A percentile compares a stretch with the other conserved stretches of the same genome.
Evolutionary conservation across 768 basidiomycete genomes (phyloP).

Genomic region (Hemileccinum rubropunctum): DNA sequence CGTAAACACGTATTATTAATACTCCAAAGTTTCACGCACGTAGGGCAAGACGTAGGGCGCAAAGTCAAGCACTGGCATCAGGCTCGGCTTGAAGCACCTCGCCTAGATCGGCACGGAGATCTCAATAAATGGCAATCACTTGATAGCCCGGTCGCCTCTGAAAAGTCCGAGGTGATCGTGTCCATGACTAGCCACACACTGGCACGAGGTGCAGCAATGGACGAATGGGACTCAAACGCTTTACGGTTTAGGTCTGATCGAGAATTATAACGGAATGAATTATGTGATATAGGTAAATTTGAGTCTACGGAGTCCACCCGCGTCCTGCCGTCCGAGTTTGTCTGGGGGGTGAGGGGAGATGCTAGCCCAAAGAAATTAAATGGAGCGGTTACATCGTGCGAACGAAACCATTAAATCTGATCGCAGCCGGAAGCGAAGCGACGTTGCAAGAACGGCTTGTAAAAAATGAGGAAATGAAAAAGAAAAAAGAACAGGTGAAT

Average conservation of each 20-base stretch:
- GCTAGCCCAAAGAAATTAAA: conserved; percentile 7
- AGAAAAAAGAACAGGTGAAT: background rate
- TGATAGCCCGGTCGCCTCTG: conserved; percentile 9
- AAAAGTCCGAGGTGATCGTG: conserved; percentile 32
- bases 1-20: conserved; percentile 1
- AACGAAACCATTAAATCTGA: conserved; percentile 19
- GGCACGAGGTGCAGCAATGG: background rate
- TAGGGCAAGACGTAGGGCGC: too few species aligned
- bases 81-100: background rate
- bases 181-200: background rate
- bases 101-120: conserved; percentile 9
- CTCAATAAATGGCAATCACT: conserved; percentile 20
- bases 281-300: conserved; percentile 28
- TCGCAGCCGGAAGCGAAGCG: conserved; percentile 21
- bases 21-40: background rate
- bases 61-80: background rate
- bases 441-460: conserved; percentile 10
- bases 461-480: background rate
- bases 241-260: background rate
- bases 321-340: conserved; percentile 9
- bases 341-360: background rate
- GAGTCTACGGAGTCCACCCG: conserved; percentile 13
- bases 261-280: conserved; percentile 22
- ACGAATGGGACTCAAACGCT: background rate
- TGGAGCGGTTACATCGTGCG: conserved; percentile 19